Evolutionary conservation across 2,329 filamentous ascomycete species (phyloP), one percentile per base, ranked within the genome.

Genomic region (Xylariomycetidae sp.): DNA sequence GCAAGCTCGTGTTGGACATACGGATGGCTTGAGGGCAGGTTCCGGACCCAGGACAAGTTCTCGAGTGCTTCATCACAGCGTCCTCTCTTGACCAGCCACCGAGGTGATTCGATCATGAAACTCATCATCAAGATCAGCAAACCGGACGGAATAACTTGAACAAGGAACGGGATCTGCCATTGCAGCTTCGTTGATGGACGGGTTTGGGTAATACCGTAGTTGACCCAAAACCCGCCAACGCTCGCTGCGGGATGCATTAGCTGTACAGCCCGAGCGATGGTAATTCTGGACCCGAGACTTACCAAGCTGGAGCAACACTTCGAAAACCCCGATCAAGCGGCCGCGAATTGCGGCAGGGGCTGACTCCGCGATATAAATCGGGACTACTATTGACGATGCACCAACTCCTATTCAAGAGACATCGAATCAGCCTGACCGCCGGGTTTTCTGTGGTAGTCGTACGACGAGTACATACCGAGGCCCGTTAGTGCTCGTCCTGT

Each of bases 281-380:
- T n/a, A n/a, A n/a, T n/a, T n/a, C n/a, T n/a, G n/a, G n/a, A n/a
- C n/a, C n/a, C n/a, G n/a, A n/a, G n/a, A n/a, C n/a, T n/a, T n/a
- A n/a, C n/a, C n/a, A n/a, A n/a, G n/a, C n/a, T n/a, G n/a, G n/a
- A n/a, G n/a, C n/a, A n/a, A n/a, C 10, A 68, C 64, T 39, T 68
- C 64, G 41, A 65, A 68, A 20, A 68, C 60, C 18, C 65, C 65
- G 13, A 67, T 56, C 3, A 69, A 52, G 6, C 64, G 56, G n/a
- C 65, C 65, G 34, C 65, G 58, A 38, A 69, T 67, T 5, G 61
- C 60, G 4, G 63, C 59, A 5, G 65, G 65, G 3, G 61, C 48
- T 5, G 43, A 46, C 38, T 58, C 55, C 7, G 55, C 43, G 12
- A 56, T 50, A 35, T 58, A 58, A 15, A 56, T 43, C 9, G 54